Conservation (phyloP, 768 basidiomycete species). For the Astraeus odoratus region DNA sequence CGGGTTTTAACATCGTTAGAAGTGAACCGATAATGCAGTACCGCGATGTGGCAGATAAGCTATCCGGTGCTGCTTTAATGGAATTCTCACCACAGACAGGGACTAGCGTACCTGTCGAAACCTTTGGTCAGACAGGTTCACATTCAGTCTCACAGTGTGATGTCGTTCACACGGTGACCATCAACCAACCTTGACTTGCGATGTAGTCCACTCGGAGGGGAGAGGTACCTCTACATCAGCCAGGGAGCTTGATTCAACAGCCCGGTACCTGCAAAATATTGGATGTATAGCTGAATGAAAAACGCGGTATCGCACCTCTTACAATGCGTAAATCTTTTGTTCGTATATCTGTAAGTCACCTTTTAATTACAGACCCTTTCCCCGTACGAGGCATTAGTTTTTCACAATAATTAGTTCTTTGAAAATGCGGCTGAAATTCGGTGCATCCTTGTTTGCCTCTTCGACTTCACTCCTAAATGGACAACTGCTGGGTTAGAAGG, state of each 20-base stretch:
- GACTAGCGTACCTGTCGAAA: constrained; percentile 28
- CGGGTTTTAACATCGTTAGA: too few species aligned
- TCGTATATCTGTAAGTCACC: constrained; percentile 33
- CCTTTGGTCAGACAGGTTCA: constrained; percentile 29
- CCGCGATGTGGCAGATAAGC: too few species aligned
- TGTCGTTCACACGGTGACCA: constrained; percentile 17
- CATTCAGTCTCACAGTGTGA: constrained; percentile 2
- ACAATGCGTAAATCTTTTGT: constrained; percentile 42
- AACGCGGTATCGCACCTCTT: constrained; percentile 11
- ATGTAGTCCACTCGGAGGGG: constrained; percentile 20
- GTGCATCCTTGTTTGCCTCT: constrained; percentile 37
- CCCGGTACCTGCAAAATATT: constrained; percentile 23
- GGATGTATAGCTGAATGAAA: not conserved
- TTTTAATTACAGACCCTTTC: constrained; percentile 41
- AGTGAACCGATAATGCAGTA: too few species aligned
- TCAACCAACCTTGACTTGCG: constrained; percentile 21
- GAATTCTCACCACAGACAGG: not conserved
- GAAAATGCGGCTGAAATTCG: constrained; percentile 39
- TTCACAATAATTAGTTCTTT: constrained; percentile 47
- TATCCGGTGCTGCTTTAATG: constrained; percentile 3
- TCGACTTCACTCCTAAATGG: constrained; percentile 32
- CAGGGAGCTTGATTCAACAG: constrained; percentile 21
- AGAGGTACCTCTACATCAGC: constrained; percentile 14
- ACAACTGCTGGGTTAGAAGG: not conserved
- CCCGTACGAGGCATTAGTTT: constrained; percentile 39